A percentile compares a stretch with the other conserved stretches of the same genome.
These are phyloP conservation scores for Boletus subcaerulescens DNA, from an alignment of 768 basidiomycete genomes.

Conservation along the genomic window DNA sequence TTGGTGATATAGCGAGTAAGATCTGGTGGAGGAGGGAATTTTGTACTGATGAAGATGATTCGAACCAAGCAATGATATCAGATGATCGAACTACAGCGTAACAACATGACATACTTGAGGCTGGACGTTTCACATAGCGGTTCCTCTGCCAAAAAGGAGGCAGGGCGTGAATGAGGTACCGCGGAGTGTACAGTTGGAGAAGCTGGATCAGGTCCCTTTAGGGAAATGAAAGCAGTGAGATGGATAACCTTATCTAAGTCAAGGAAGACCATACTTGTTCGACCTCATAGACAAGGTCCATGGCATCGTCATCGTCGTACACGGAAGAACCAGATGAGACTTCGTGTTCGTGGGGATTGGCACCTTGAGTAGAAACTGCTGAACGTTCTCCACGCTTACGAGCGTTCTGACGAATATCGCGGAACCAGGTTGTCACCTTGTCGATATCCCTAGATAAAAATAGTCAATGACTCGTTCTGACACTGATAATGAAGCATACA, in stretches of 20 bases:
- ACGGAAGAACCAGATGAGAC: slow-evolving; percentile 53
- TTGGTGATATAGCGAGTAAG: slow-evolving; percentile 7
- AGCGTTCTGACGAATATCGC: slow-evolving; percentile 77
- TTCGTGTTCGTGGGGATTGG: slow-evolving; percentile 42
- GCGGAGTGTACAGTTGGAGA: too few relatives aligned
- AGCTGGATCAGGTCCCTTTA: too few relatives aligned
- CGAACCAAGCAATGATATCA: too few relatives aligned
- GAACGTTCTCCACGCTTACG: slow-evolving; percentile 61
- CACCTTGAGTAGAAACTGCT: slow-evolving; percentile 37
- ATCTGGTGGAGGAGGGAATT: neutral
- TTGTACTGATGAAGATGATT: too few relatives aligned
- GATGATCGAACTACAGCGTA: too few relatives aligned
- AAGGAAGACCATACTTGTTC: too few relatives aligned
- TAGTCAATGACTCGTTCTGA: slow-evolving; percentile 10
- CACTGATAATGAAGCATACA: slow-evolving; percentile 9
- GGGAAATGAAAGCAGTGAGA: too few relatives aligned
- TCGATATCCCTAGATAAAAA: slow-evolving; percentile 59
- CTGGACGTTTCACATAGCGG: too few relatives aligned
- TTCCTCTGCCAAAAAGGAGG: too few relatives aligned
- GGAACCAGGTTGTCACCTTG: slow-evolving; percentile 87
- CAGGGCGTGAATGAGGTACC: too few relatives aligned
- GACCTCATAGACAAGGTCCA: slow-evolving; percentile 46
- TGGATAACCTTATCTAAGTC: too few relatives aligned
- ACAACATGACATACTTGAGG: too few relatives aligned
- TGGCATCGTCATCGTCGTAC: slow-evolving; percentile 40